phyloP scores from a whole-genome alignment of 1,284 basidiomycete genomes.

The Cryptococcus sp. region DNA sequence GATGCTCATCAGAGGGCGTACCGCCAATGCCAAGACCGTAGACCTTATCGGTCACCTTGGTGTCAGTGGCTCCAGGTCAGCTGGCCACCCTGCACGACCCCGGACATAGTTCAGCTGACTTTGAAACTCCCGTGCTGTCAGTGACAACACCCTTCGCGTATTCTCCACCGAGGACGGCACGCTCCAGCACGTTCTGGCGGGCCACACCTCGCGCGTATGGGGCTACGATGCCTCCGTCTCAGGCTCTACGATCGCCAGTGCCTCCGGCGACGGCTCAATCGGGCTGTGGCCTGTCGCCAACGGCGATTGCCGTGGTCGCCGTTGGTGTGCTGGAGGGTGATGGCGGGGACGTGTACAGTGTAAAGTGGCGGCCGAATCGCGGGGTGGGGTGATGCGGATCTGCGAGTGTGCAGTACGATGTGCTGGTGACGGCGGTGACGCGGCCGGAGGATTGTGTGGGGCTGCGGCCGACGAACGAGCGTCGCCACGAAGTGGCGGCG shows the following conservation, averaged over 20 bases:
- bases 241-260: constrained; percentile 43
- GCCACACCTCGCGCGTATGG: constrained; percentile 53
- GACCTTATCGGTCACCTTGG: constrained; percentile 47
- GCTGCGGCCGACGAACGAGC: no score
- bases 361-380: constrained; percentile 49
- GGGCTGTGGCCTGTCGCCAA: constrained; percentile 49
- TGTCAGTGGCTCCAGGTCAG: constrained; percentile 51
- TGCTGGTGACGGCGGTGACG: no score
- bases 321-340: constrained; percentile 37
- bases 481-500: no score
- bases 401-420: no score
- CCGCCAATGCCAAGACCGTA: constrained; percentile 53
- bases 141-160: constrained; percentile 46
- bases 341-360: constrained; percentile 53
- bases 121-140: constrained; percentile 2
- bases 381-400: no score
- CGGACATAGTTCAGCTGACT: no score
- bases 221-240: constrained; percentile 43
- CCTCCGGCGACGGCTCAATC: constrained; percentile 52
- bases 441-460: no score
- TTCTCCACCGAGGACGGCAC: constrained; percentile 29
- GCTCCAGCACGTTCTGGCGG: constrained; percentile 32
- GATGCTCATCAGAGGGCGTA: constrained; percentile 45
- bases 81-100: constrained; percentile 2
- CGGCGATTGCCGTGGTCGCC: constrained; percentile 24